Base-by-base conservation (phyloP, 129 eudicot species). In the Oenanthe sinensis region DNA sequence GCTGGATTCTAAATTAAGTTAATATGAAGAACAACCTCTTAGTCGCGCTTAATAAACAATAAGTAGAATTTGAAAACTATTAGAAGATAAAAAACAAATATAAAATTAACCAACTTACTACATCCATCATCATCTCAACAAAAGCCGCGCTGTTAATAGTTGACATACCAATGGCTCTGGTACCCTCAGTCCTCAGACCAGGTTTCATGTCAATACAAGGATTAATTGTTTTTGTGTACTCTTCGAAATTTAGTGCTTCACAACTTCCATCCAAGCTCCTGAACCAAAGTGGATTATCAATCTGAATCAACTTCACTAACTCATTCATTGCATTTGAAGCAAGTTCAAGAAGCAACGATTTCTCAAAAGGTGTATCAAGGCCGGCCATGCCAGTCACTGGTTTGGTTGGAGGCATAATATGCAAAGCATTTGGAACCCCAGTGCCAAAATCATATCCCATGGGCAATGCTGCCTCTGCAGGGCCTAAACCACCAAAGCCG, bases 281-380 rank as follows among this genome's bases (percentile, higher is more conserved):
- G 39, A 87, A 48, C 96, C 98, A 93, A 6, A 90, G 79, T 15
- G 94, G 96, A 76, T 80, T 83, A 87, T 86, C 89, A 55, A 79
- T 78, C 65, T 93, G 96, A 24, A 89, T 90, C 44, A 93, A 85
- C 82, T 89, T 91, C 81, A 93, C 52, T 46, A 93, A 80, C 77
- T 93, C 96, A 48, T 90, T 90, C 98, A 93, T 88, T 17, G 96
- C 98, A 78, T 77, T 86, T 74, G 86, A 44, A 12, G 96, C 96
- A 46, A 89, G 92, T 45, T 89, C 89, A 19, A 88, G 74, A 80
- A 88, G 82, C 77, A 87, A 26, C 10, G 91, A 81, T 82, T 90
- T 93, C 63, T 92, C 96, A 55, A 82, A 82, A 3, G 84, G 71
- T 28, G 76, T 65, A 74, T 88, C 93, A 19, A 74, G 54, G 8